Evolutionary conservation across 2,329 filamentous ascomycete genomes (phyloP), one percentile per base, ranked within the genome.

Genomic region (Pseudomassariella vexata): DNA sequence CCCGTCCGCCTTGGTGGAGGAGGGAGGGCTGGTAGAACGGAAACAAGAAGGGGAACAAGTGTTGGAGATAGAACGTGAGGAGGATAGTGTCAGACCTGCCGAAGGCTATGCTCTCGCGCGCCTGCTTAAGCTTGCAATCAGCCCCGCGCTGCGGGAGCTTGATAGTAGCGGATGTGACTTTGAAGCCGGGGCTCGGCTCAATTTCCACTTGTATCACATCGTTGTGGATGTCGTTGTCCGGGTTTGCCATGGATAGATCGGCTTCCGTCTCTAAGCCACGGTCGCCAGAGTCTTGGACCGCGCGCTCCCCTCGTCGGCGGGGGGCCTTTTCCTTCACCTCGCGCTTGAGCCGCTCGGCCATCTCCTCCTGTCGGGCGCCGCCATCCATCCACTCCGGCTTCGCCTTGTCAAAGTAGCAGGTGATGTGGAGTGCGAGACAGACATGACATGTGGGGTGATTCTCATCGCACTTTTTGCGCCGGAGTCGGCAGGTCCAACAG

Each of bases 381-480:
- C 48, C 50, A 29, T 60, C 57, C 53, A 60, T 56, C 55, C 56
- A 60, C 24, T 55, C 55, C 40, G 57, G 57, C 34, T 55, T 62
- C 8, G 42, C 37, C 8, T 50, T 38, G 32, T 42, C 41, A 38
- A 55, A 62, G 36, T 62, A 40, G 35, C 63, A 67, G n/a, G 47
- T 50, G 22, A 67, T 65, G 9, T 53, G 35, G 11, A 67, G 49
- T 6, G 47, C 44, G 10, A 38, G 37, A 39, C 63, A 68, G 17
- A 34, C 36, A 5, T 47, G 42, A 40, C 63, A 67, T 14, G 50
- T 36, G n/a, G 60, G 59, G 7, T 45, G 51, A n/a, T 30, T 42
- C 44, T 61, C 55, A 34, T 65, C 59, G 44, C 62, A 66, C 44
- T 60, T 63, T 42, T 66, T 67, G 25, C 57, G 59, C 14, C 63